Evolutionary conservation across 148 eudicot species (phyloP), one percentile per base, ranked within the genome.

Genomic region (Spergularia marina): DNA sequence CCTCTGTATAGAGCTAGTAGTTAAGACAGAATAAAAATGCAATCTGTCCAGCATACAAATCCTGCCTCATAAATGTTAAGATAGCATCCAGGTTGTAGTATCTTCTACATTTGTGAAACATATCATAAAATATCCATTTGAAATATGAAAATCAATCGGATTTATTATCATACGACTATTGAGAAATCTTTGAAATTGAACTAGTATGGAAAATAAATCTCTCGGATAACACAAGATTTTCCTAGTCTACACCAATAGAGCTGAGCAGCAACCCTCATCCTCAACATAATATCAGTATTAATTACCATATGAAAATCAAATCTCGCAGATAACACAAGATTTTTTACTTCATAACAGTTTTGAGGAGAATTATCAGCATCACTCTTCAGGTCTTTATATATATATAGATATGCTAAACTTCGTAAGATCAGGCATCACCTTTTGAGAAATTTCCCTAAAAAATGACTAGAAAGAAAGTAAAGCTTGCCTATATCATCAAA

Each of bases 61-160:
- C 68, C 14, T 36, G 18, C 18, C 11, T 65, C 69, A 65, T 65
- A 65, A 65, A 65, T 65, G 52, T 39, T 53, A 39, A 65, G 17
- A 40, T 65, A 40, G 69, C 69, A 65, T 40, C 52, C 69, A 65
- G 52, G 52, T 16, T 65, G 69, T 65, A 40, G 23, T 65, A 65
- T 65, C 69, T 34, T 4, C 21, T 40, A 11, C 40, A 65, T 40
- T 63, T 41, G 52, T 49, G 39, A 65, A 65, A 65, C 52, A 17
- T 40, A 65, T 65, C 51, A 65, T n/a, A 12, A 23, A 65, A 51
- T 40, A 65, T 65, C 69, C 52, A n/a, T 40, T 61, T 23, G 39
- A 61, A 11, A 61, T 23, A 61, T 61, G 65, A 61, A 36, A 10
- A 61, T 61, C 39, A 10, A 61, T 23, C 1, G 7, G 12, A 61